Evolutionary conservation across 306 rosid genomes (phyloP), one percentile per base, ranked within the genome.

Genomic region (Fagus sylvatica): DNA sequence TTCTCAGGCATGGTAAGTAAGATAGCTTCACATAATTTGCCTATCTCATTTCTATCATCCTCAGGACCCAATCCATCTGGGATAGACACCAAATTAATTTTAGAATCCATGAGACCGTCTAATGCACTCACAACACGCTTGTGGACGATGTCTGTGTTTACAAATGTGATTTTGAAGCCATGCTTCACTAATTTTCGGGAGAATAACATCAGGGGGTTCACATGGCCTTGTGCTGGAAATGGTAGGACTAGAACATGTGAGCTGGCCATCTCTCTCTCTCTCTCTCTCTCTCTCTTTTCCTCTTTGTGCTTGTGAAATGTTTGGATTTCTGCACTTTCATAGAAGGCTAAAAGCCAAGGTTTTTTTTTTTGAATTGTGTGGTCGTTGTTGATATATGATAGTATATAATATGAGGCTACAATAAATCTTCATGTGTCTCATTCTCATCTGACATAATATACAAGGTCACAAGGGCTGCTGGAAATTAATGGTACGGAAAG

Each of bases 151-250:
- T 83, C 83, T 19, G 84, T 78, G 74, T 59, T 83, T 22, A 88
- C 72, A 71, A 88, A 83, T 13, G 89, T 88, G 77, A 88, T 68
- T 46, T 83, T 81, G 86, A 87, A 86, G 32, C 91, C 89, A 53
- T 74, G 76, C 59, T 78, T 33, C 2, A 55, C 60, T 5, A 85
- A 34, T 37, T 76, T 15, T 1, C 81, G 69, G 39, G 88, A 81
- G 32, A 88, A 69, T 5, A 66, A 72, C 74, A 85, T 77, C 7
- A 88, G 57, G 77, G 89, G 79, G 39, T 81, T 85, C 32, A 88
- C 85, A 56, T 85, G 91, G 17, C 91, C 89, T 61, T 65, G 86
- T 33, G 80, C 74, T 1, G 86, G 91, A 71, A 7, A 60, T 28
- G 86, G 88, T 33, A 88, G 0, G 34, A 75, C 84, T 28, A 88